Evolutionary conservation across 1,284 basidiomycete genomes (phyloP), one percentile per base, ranked within the genome.

Genomic region (Sanghuangporus weigelae): DNA sequence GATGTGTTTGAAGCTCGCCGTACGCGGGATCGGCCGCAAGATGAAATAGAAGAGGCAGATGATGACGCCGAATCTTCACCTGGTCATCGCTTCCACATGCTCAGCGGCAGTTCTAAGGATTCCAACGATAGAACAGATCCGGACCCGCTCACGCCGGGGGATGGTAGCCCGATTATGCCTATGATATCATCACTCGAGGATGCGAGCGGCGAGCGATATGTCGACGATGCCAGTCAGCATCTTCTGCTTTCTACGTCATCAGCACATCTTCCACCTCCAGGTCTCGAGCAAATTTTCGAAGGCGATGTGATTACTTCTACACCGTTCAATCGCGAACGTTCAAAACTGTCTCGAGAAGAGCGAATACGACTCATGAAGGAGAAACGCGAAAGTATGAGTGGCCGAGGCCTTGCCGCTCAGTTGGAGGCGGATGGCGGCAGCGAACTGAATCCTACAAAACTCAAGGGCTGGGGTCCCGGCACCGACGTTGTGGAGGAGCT

Each of bases 401-500:
- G 57, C 8, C 46, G 56, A 14, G 50, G 48, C n/a, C 62, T 59
- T 23, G 58, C 49, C 46, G 38, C 48, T 16, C 49, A 58, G 7
- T 51, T 53, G 62, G 56, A 63, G 59, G 60, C 54, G n/a, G 63
- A 63, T 23, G 58, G 39, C 21, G 61, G 42, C 14, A 38, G 31
- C 7, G 21, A 19, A 7, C 35, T 49, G 26, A 36, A 38, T 8
- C 49, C 51, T 14, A 60, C 31, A 6, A 55, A 51, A 16, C 55
- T 55, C 14, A 44, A 26, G 42, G 53, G 77, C 59, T 89, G 87
- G 86, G 89, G 87, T 0, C 90, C 89, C 10, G 84, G 85, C 11
- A 86, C 84, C 1, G 90, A 92, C 65, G 89, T 93, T 40, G 89
- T 92, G 7, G 85, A 90, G 70, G 90, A 92, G 74, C 76, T 93